Conservation (phyloP, 176 grass and related monocot species). For the Phyllostachys edulis region DNA sequence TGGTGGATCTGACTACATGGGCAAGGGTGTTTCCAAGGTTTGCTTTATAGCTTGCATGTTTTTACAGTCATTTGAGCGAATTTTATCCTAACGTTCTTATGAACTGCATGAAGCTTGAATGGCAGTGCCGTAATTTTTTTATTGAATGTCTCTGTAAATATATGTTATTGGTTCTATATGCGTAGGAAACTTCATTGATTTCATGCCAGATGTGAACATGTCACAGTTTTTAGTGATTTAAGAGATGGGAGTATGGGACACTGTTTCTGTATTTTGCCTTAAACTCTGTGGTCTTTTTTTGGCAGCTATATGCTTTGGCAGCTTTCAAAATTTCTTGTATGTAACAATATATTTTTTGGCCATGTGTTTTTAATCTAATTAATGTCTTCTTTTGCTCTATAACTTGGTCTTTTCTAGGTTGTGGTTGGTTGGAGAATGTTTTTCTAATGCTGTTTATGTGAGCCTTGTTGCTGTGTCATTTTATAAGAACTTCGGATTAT, state of each 20-base stretch:
- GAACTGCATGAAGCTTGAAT: not conserved
- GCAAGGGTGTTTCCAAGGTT: constrained; percentile 84
- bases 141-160: not conserved
- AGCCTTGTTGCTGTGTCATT: not conserved
- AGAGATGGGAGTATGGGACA: not conserved
- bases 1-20: constrained; percentile 81
- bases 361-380: not conserved
- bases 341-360: not conserved
- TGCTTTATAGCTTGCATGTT: not conserved
- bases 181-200: not conserved
- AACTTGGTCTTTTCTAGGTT: not conserved
- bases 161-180: not conserved
- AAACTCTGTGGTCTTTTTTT: not conserved
- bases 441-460: not conserved
- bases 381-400: not conserved
- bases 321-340: not conserved
- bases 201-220: not conserved
- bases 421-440: not conserved
- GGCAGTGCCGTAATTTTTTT: too few relatives aligned
- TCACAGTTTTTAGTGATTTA: not conserved
- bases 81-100: not conserved
- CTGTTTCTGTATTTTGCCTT: not conserved
- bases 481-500: not conserved
- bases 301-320: not conserved
- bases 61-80: not conserved